These are phyloP conservation scores for Aspergillus aculeatus DNA, from an alignment of 2,329 filamentous ascomycete genomes.

Conservation along the genomic window DNA sequence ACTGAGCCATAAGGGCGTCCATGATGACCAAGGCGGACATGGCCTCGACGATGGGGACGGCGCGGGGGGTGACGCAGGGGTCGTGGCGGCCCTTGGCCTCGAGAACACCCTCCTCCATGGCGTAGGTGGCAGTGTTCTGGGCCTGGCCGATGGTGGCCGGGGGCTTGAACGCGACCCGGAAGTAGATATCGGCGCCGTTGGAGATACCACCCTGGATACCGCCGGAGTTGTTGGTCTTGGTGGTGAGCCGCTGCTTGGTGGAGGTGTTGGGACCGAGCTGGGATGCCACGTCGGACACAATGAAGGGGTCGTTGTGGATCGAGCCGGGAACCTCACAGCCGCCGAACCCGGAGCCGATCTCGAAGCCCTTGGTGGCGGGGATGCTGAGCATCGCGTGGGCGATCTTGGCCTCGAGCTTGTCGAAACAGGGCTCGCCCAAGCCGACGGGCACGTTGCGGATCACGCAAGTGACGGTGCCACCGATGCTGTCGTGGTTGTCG, in stretches of 20 bases:
- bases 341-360: slow-evolving; percentile 88
- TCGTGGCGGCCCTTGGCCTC: slow-evolving; percentile 94
- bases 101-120: slow-evolving; percentile 70
- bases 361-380: slow-evolving; percentile 92
- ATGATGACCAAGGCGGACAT: slow-evolving; percentile 89
- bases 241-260: slow-evolving; percentile 63
- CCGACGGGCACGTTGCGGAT: slow-evolving; percentile 82
- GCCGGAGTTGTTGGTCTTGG: slow-evolving; percentile 91
- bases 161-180: slow-evolving; percentile 92
- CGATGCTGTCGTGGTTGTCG: slow-evolving; percentile 82
- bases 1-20: slow-evolving; percentile 82
- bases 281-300: slow-evolving; percentile 49
- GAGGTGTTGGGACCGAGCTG: slow-evolving; percentile 15
- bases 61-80: slow-evolving; percentile 85
- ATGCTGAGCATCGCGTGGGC: slow-evolving; percentile 94
- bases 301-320: slow-evolving; percentile 87
- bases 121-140: slow-evolving; percentile 79
- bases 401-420: slow-evolving; percentile 89
- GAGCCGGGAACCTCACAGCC: slow-evolving; percentile 84
- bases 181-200: slow-evolving; percentile 92
- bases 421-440: slow-evolving; percentile 89
- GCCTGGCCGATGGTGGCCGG: slow-evolving; percentile 89
- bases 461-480: slow-evolving; percentile 91
- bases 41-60: slow-evolving; percentile 70
- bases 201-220: slow-evolving; percentile 95